A percentile compares a stretch with the other conserved stretches of the same genome.
Conservation (phyloP, 1,284 basidiomycete species). For the Boletus sp. region DNA sequence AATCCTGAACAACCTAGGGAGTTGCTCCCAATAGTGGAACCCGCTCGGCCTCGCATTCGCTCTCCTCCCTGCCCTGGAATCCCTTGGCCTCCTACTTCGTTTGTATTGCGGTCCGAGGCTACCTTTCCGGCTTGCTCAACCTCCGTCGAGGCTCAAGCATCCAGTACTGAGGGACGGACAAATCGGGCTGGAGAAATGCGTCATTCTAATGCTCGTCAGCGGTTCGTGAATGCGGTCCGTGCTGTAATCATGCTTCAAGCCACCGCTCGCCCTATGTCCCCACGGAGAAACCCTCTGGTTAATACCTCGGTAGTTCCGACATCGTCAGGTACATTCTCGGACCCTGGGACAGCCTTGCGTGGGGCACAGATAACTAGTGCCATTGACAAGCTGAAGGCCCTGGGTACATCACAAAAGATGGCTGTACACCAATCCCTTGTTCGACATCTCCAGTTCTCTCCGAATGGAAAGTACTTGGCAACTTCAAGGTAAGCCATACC, state of each 20-base stretch:
- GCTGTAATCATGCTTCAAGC: conserved; percentile 52
- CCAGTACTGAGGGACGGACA: conserved; percentile 18
- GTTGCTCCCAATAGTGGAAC: conserved; percentile 33
- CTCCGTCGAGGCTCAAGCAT: too few species aligned
- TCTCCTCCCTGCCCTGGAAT: too few species aligned
- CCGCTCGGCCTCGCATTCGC: conserved; percentile 3
- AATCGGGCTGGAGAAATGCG: conserved; percentile 34
- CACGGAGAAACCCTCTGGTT: conserved; percentile 36
- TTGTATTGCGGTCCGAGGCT: too few species aligned
- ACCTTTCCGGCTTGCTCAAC: too few species aligned
- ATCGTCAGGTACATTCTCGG: conserved; percentile 42
- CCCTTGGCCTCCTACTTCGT: conserved; percentile 21
- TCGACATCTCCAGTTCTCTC: conserved; percentile 46
- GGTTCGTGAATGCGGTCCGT: conserved; percentile 49
- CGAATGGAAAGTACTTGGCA: conserved; percentile 44
- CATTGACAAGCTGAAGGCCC: conserved; percentile 57
- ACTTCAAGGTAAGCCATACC: conserved; percentile 37
- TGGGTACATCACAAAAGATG: conserved; percentile 60
- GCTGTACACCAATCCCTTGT: conserved; percentile 41
- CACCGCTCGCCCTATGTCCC: conserved; percentile 40
- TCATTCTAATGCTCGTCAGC: conserved; percentile 38
- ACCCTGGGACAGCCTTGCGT: conserved; percentile 48
- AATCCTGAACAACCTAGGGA: conserved; percentile 34
- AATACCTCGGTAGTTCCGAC: too few species aligned
- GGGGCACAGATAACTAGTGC: conserved; percentile 59